phyloP scores from a whole-genome alignment of 306 rosid genomes.

The Calophaca sinica region DNA sequence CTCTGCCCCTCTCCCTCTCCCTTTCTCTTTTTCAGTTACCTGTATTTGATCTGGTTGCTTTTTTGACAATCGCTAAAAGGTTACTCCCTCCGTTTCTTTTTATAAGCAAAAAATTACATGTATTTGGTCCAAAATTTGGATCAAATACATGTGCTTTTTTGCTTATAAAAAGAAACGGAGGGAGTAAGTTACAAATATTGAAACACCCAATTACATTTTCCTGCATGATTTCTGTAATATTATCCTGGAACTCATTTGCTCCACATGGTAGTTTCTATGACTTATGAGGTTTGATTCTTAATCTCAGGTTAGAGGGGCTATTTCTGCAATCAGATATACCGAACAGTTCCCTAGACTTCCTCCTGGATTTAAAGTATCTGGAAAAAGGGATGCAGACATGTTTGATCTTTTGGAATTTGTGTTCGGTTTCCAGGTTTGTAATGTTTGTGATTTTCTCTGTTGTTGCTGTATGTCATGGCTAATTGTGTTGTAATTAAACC shows the following conservation, averaged over 20 bases:
- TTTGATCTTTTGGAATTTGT: slow-evolving; percentile 89
- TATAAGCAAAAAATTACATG: no score
- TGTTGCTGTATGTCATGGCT: slow-evolving; percentile 38
- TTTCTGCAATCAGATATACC: slow-evolving; percentile 76
- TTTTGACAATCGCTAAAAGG: slow-evolving; percentile 19
- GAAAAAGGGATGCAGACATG: slow-evolving; percentile 85
- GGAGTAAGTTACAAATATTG: slow-evolving; percentile 9
- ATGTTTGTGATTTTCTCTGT: slow-evolving; percentile 17
- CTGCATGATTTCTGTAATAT: slow-evolving; percentile 25
- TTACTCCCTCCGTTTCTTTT: no score
- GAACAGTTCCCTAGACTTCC: slow-evolving; percentile 90
- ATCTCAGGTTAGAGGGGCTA: slow-evolving; percentile 85
- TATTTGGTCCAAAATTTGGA: no score
- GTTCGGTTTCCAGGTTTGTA: slow-evolving; percentile 94
- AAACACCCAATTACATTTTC: slow-evolving; percentile 3
- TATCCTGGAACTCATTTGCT: slow-evolving; percentile 23
- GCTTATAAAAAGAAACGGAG: no score
- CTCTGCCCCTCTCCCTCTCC: background rate
- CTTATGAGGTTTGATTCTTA: slow-evolving; percentile 45
- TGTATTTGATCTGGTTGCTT: slow-evolving; percentile 19
- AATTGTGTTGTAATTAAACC: slow-evolving; percentile 12
- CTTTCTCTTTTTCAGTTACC: background rate
- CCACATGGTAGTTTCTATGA: slow-evolving; percentile 32
- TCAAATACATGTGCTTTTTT: no score
- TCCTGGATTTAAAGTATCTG: slow-evolving; percentile 66